Conservation (phyloP, 495 filamentous ascomycete species). For the Podospora australis region DNA sequence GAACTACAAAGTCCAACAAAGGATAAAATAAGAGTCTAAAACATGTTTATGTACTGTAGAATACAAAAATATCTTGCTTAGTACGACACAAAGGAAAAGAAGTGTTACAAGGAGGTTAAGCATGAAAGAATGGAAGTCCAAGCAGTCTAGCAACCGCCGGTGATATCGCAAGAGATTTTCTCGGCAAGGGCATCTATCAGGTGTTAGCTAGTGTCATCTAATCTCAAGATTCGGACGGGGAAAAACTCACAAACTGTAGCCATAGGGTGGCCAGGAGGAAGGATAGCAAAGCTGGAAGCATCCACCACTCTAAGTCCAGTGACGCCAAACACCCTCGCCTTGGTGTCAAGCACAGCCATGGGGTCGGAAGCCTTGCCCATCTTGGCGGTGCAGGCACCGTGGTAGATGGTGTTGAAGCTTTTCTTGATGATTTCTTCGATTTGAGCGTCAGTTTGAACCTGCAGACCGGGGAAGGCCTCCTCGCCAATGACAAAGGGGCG, state of each 20-base stretch:
- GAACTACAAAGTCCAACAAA: too few species aligned
- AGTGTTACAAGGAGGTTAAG: too few species aligned
- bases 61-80: too few species aligned
- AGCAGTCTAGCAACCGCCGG: too few species aligned
- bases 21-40: too few species aligned
- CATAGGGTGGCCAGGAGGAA: conserved; percentile 43
- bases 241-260: conserved; percentile 32
- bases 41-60: too few species aligned
- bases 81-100: too few species aligned
- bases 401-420: conserved; percentile 41
- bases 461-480: background rate
- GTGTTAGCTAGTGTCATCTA: too few species aligned
- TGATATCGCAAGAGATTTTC: too few species aligned
- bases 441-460: conserved; percentile 2
- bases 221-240: too few species aligned
- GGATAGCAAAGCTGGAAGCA: conserved; percentile 37
- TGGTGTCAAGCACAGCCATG: conserved; percentile 46
- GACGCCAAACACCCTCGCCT: conserved; percentile 40
- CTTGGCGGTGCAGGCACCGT: conserved; percentile 40
- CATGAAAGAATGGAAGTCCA: too few species aligned
- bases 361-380: conserved; percentile 44
- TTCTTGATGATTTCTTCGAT: conserved; percentile 16
- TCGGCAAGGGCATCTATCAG: too few species aligned
- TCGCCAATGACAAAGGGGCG: background rate
- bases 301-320: conserved; percentile 44